Conservation (phyloP, 495 filamentous ascomycete genomes). For the Aspergillus bridgeri region DNA sequence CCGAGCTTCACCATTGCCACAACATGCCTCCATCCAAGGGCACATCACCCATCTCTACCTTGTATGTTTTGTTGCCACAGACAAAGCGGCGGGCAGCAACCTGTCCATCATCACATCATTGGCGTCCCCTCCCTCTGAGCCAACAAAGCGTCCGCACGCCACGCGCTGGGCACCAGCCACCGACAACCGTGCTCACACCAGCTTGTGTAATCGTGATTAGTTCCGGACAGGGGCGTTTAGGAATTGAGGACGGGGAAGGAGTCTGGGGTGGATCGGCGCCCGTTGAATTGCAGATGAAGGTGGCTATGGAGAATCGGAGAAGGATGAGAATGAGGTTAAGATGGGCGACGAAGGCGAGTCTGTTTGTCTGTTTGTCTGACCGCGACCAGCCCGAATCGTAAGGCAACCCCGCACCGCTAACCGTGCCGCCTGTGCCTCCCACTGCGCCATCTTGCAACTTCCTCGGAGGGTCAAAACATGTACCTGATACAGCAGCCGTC, state of each 20-base stretch:
- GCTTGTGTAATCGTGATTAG: not conserved
- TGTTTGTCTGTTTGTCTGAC: not conserved
- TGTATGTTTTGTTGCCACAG: not conserved
- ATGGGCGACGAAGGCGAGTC: no score
- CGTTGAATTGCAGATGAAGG: not conserved
- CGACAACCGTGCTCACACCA: not conserved
- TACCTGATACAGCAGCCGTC: not conserved
- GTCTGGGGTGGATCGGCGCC: not conserved
- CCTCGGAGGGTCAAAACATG: no score
- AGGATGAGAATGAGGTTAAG: no score
- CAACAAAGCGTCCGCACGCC: not conserved
- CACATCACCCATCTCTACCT: not conserved
- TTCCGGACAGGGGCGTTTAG: not conserved
- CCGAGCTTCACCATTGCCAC: not conserved
- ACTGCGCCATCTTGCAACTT: not conserved
- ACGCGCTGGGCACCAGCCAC: not conserved
- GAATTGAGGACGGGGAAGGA: not conserved
- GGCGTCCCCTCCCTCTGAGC: no score
- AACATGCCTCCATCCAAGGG: not conserved
- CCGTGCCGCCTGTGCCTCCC: not conserved
- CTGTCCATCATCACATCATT: not conserved
- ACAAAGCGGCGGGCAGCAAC: not conserved
- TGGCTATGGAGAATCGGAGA: not conserved
- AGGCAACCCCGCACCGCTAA: not conserved
- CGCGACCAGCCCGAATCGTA: not conserved